A percentile compares a stretch with the other conserved stretches of the same genome.
Conservation (phyloP, 148 eudicot species). For the Hydrangea macrophylla region DNA sequence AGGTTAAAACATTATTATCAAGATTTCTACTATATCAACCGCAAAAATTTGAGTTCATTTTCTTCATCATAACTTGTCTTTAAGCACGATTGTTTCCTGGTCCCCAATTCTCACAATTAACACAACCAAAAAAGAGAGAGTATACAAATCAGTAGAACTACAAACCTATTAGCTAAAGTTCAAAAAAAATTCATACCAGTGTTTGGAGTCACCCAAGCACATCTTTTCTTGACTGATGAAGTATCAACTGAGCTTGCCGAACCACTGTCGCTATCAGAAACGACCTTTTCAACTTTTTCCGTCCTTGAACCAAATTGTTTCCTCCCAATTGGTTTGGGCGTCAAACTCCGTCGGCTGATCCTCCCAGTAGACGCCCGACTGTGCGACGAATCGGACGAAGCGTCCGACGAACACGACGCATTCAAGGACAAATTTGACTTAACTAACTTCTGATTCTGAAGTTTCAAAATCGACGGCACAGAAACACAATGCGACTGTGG, state of each 20-base stretch:
- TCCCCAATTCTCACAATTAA: neutral
- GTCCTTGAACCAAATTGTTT: slow-evolving; percentile 35
- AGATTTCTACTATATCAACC: neutral
- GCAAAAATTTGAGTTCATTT: neutral
- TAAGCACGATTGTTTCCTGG: neutral
- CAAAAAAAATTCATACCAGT: slow-evolving; percentile 54
- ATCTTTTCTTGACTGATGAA: slow-evolving; percentile 52
- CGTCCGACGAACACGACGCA: slow-evolving; percentile 93
- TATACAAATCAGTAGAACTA: neutral
- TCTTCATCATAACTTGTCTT: neutral
- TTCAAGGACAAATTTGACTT: slow-evolving; percentile 63
- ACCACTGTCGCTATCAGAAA: slow-evolving; percentile 23
- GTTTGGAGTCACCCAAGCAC: slow-evolving; percentile 88
- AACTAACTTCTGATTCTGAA: slow-evolving; percentile 36
- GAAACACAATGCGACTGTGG: no score
- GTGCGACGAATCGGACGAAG: slow-evolving; percentile 75
- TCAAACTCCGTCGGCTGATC: slow-evolving; percentile 42
- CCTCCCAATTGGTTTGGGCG: slow-evolving; percentile 33
- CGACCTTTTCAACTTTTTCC: slow-evolving; percentile 28
- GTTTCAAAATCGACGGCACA: slow-evolving; percentile 50
- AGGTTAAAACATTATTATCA: neutral
- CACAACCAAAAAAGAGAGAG: neutral
- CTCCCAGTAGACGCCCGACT: slow-evolving; percentile 87
- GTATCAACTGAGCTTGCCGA: slow-evolving; percentile 33
- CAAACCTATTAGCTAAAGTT: neutral